These are phyloP conservation scores for Diplodia mutila DNA, from an alignment of 2,329 filamentous ascomycete species.

Conservation along the genomic window DNA sequence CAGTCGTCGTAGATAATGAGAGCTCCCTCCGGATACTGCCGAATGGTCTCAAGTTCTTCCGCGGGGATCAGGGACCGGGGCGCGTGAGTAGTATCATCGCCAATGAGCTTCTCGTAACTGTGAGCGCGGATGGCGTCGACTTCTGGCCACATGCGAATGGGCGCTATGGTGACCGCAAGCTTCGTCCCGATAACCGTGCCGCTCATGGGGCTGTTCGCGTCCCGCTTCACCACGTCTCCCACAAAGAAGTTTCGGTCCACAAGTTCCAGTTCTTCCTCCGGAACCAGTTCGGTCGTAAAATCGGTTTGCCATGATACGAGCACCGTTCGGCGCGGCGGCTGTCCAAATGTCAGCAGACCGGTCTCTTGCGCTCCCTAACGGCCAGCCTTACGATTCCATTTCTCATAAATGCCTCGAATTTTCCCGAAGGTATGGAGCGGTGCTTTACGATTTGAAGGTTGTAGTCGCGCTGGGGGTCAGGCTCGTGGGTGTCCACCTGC, in stretches of 20 bases:
- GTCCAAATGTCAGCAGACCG: background rate
- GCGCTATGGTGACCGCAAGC: conserved; percentile 51
- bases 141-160: conserved; percentile 31
- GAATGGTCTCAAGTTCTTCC: conserved; percentile 50
- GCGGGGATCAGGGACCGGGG: conserved; percentile 45
- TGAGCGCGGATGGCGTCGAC: conserved; percentile 27
- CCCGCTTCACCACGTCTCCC: conserved; percentile 59
- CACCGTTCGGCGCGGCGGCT: conserved; percentile 56
- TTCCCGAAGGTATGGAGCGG: conserved; percentile 35
- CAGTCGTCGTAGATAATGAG: conserved; percentile 60
- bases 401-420: conserved; percentile 46
- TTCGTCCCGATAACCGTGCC: conserved; percentile 58
- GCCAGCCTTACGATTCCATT: conserved; percentile 39
- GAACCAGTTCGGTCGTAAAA: conserved; percentile 46
- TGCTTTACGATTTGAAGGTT: conserved; percentile 43
- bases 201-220: conserved; percentile 53
- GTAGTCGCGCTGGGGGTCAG: conserved; percentile 48
- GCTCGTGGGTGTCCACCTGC: conserved; percentile 52
- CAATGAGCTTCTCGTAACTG: conserved; percentile 30
- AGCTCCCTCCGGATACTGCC: conserved; percentile 55
- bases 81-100: conserved; percentile 27
- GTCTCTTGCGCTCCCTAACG: too few relatives aligned
- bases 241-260: conserved; percentile 59
- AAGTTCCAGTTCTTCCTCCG: conserved; percentile 51
- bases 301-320: conserved; percentile 54